A percentile compares a stretch with the other conserved stretches of the same genome.
phyloP scores from a whole-genome alignment of 148 eudicot species.

The Persicaria tinctoria region DNA sequence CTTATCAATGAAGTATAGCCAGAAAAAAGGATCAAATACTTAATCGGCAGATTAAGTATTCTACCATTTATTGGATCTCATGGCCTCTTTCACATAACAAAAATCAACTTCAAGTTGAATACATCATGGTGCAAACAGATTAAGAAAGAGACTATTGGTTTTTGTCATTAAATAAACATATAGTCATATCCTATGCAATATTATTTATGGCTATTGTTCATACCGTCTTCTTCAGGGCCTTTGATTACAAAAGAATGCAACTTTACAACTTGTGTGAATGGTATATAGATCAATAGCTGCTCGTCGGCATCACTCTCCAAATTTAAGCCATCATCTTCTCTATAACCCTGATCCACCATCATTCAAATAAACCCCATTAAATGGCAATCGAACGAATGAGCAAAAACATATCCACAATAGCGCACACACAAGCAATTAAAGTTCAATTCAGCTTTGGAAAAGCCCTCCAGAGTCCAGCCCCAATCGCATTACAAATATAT shows the following conservation, averaged over 20 bases:
- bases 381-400: neutral
- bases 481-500: neutral
- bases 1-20: neutral
- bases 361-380: neutral
- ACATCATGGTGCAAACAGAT: neutral
- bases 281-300: conserved; percentile 83
- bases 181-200: no score
- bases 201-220: neutral
- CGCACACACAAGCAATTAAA: neutral
- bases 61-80: neutral
- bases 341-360: conserved; percentile 60
- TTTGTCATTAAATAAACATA: neutral
- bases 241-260: conserved; percentile 67
- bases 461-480: neutral
- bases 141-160: neutral
- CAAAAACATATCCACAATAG: neutral
- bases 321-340: conserved; percentile 88
- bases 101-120: neutral
- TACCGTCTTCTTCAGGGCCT: conserved; percentile 96
- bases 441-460: no score
- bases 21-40: neutral
- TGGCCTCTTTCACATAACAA: neutral
- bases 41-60: neutral
- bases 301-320: conserved; percentile 98
- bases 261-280: conserved; percentile 79